These are phyloP conservation scores for Aegilops umbellulata DNA, from an alignment of 176 grass and related monocot species.

Conservation along the genomic window DNA sequence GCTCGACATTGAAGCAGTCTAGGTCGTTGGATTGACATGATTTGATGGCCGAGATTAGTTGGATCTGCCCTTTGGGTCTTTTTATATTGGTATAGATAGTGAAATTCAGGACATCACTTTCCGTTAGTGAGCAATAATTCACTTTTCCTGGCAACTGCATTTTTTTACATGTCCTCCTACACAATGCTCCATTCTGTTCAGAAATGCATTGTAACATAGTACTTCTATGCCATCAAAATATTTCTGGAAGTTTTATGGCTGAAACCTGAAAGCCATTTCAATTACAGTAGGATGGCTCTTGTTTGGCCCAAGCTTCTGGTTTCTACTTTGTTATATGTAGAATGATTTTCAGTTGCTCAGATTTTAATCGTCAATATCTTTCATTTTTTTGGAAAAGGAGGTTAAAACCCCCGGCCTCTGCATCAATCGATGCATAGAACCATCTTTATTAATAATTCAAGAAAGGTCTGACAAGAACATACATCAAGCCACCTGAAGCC, in stretches of 20 bases:
- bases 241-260: neutral
- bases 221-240: neutral
- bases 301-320: neutral
- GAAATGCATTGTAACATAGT: neutral
- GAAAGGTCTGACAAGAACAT: too few relatives aligned
- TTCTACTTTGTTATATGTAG: neutral
- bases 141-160: neutral
- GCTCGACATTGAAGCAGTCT: too few relatives aligned
- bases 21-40: too few relatives aligned
- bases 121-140: neutral
- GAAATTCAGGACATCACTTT: neutral
- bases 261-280: neutral
- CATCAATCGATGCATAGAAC: too few relatives aligned
- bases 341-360: neutral
- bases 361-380: constrained; percentile 27
- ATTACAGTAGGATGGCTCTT: neutral
- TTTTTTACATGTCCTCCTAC: neutral
- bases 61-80: too few relatives aligned
- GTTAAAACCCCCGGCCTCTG: too few relatives aligned
- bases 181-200: neutral
- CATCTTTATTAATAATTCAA: too few relatives aligned
- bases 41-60: too few relatives aligned
- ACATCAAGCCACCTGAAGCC: too few relatives aligned
- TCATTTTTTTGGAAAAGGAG: neutral
- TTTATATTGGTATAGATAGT: too few relatives aligned